A percentile compares a stretch with the other conserved stretches of the same genome.
Conservation (phyloP, 2,329 filamentous ascomycete genomes). For the Aspergillus hiratsukae region DNA sequence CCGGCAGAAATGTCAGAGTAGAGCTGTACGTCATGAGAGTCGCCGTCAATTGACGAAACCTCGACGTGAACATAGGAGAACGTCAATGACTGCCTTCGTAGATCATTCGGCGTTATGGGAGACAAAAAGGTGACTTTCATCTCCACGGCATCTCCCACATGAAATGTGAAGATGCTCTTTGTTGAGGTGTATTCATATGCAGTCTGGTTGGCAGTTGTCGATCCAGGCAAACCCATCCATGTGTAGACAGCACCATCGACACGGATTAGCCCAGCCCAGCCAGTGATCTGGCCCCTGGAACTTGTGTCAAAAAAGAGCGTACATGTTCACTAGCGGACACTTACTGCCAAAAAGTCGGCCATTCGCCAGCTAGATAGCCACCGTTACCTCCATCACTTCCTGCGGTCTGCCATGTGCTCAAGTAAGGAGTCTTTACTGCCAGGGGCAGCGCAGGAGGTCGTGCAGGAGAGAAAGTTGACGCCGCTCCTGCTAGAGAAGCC, state of each 20-base stretch:
- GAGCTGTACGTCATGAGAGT: constrained; percentile 60
- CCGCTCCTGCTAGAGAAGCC: constrained; percentile 19
- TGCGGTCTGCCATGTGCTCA: constrained; percentile 65
- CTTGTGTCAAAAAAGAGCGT: background rate
- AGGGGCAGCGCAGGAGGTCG: constrained; percentile 66
- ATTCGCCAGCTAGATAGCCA: constrained; percentile 64
- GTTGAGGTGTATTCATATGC: constrained; percentile 68
- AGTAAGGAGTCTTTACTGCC: constrained; percentile 69
- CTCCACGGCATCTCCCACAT: constrained; percentile 56
- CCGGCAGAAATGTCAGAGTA: constrained; percentile 70
- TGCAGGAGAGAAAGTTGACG: constrained; percentile 59
- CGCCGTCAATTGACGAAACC: constrained; percentile 59
- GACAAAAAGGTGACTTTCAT: constrained; percentile 68
- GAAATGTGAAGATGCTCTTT: constrained; percentile 64
- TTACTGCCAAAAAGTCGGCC: constrained; percentile 66
- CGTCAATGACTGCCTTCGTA: constrained; percentile 62
- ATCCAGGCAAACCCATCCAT: constrained; percentile 61
- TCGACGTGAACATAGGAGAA: constrained; percentile 67
- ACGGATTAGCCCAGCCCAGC: constrained; percentile 65
- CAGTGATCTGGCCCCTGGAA: constrained; percentile 52
- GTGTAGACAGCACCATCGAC: constrained; percentile 62
- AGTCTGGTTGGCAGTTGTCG: constrained; percentile 52
- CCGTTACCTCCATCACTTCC: constrained; percentile 60
- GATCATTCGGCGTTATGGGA: constrained; percentile 62
- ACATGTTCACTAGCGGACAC: constrained; percentile 22